A percentile compares a stretch with the other conserved stretches of the same genome.
Evolutionary conservation across 768 basidiomycete species (phyloP).

Genomic region (Lactifluus volemus): DNA sequence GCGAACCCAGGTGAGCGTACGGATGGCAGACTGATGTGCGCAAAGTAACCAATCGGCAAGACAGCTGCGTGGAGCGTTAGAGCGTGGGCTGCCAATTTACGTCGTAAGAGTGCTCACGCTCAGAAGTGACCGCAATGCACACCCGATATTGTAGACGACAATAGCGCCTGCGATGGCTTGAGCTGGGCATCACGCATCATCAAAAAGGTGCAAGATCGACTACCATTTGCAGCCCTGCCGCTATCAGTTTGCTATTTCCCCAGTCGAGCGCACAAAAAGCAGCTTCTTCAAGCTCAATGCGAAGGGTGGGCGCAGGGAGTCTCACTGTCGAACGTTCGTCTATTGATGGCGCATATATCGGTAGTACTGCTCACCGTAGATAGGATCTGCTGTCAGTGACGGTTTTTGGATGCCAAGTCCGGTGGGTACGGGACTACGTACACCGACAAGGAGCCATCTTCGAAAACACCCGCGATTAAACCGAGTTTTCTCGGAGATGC

Average conservation of each 20-base stretch:
- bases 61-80: conserved; percentile 25
- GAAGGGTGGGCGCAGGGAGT: conserved; percentile 53
- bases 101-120: background rate
- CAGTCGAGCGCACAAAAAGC: conserved; percentile 80
- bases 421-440: conserved; percentile 74
- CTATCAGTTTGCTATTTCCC: conserved; percentile 78
- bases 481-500: conserved; percentile 55
- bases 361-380: conserved; percentile 2
- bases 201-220: background rate
- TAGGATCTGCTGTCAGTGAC: background rate
- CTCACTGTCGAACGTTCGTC: conserved; percentile 35
- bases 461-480: conserved; percentile 74
- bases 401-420: conserved; percentile 28
- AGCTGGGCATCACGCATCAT: background rate
- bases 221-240: conserved; percentile 81
- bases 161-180: conserved; percentile 36
- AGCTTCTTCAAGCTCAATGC: conserved; percentile 68
- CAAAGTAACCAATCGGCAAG: conserved; percentile 61
- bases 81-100: background rate
- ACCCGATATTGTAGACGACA: conserved; percentile 47
- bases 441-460: conserved; percentile 77
- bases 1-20: conserved; percentile 66
- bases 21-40: conserved; percentile 74
- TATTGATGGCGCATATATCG: background rate
- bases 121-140: conserved; percentile 7